phyloP scores from a whole-genome alignment of 2,329 filamentous ascomycete genomes.

The Xylariaceae sp. region DNA sequence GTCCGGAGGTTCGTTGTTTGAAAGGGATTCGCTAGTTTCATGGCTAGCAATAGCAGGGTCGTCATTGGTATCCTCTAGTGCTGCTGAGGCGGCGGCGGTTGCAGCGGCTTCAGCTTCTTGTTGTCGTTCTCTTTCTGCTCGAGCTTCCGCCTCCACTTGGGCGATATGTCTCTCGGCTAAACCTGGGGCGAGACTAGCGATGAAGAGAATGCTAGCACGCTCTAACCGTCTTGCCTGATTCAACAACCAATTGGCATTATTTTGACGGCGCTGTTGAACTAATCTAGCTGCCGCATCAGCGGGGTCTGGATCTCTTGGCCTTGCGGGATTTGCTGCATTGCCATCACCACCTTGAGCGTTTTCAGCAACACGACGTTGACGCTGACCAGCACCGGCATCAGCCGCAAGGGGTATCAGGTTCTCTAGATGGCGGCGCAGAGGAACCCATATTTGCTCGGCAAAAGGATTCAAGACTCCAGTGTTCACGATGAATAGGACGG shows the following conservation, averaged over 20 bases:
- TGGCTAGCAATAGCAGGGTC: background rate
- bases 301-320: slow-evolving; percentile 47
- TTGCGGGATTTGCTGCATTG: slow-evolving; percentile 38
- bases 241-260: slow-evolving; percentile 57
- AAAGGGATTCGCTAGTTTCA: slow-evolving; percentile 5
- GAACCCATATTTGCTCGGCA: slow-evolving; percentile 61
- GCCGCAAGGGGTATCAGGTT: slow-evolving; percentile 62
- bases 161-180: slow-evolving; percentile 71
- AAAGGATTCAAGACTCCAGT: slow-evolving; percentile 64
- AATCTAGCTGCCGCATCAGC: slow-evolving; percentile 61
- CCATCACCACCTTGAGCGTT: slow-evolving; percentile 40
- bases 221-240: slow-evolving; percentile 62
- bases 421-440: slow-evolving; percentile 65
- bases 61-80: slow-evolving; percentile 16
- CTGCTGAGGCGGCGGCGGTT: slow-evolving; percentile 41
- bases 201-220: slow-evolving; percentile 66
- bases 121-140: slow-evolving; percentile 51
- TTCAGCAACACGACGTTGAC: slow-evolving; percentile 33
- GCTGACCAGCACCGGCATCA: slow-evolving; percentile 34
- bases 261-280: slow-evolving; percentile 53
- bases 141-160: slow-evolving; percentile 60
- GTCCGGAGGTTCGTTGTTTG: background rate
- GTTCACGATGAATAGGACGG: slow-evolving; percentile 64
- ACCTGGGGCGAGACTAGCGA: slow-evolving; percentile 71
- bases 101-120: slow-evolving; percentile 51